Base-by-base conservation (phyloP, 305 asterid species). In the Fraxinus sp. region DNA sequence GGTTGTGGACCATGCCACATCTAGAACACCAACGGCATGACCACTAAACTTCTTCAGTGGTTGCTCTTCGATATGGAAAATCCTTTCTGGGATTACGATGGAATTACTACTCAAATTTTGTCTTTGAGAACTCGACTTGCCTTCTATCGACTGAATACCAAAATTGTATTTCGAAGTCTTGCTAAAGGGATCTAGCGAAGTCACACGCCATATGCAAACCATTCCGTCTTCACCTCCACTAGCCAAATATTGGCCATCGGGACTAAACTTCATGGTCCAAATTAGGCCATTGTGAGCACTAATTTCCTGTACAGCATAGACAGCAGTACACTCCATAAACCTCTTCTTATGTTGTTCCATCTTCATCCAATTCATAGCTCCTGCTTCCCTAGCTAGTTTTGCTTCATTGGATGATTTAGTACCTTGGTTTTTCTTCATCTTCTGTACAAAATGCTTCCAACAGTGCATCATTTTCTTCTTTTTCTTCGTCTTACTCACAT, bases 211-310 rank as follows among this genome's bases (percentile, higher is more conserved):
- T 20, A 94, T 57, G 43, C 96, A 92, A 81, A 94, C 89, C 1
- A 93, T 79, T 35, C 98, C 97, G 41, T 95, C 98, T 85, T 90
- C 97, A 57, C 98, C 98, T 0, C 93, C 98, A 77, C 91, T 93
- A 7, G 98, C 98, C 75, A 95, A 79, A 90, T 85, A 92, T 33
- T 84, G 84, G 11, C 97, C 95, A 77, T 95, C 94, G 0, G 93
- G 97, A 59, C 98, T 93, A 57, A 93, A 93, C 87, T 91, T 92
- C 97, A 95, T 92, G 2, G 95, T 82, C 93, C 91, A 80, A 35
- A 95, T 92, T 24, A 80, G 77, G 37, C 98, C 97, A 0, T 66
- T 55, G 46, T 95, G 98, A 28, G 95, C 97, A 74, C 82, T 82
- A 72, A 95, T 37, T 79, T 90, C 90, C 84, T 95, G 97, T 26